These are phyloP conservation scores for Acidiella bohemica DNA, from an alignment of 495 filamentous ascomycete genomes.

Conservation along the genomic window DNA sequence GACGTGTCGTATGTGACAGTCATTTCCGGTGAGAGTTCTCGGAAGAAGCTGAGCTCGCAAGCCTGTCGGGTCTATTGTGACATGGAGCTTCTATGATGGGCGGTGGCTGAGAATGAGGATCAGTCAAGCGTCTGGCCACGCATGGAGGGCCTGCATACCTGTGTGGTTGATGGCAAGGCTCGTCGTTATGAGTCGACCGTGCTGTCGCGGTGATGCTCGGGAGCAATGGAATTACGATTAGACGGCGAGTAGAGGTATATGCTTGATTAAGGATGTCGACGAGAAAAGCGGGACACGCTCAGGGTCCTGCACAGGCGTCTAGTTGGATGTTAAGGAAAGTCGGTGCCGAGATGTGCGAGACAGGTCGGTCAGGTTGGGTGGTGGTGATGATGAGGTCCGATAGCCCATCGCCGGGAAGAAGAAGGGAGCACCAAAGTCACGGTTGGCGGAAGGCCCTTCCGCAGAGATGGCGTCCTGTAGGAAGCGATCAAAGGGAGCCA, in stretches of 20 bases:
- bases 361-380: conserved; percentile 5
- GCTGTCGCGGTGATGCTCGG: not conserved
- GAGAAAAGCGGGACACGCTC: conserved; percentile 1
- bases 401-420: conserved; percentile 1
- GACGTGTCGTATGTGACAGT: conserved; percentile 27
- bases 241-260: conserved; percentile 1
- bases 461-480: conserved; percentile 10
- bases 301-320: conserved; percentile 19
- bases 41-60: conserved; percentile 2
- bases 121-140: no score
- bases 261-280: conserved; percentile 2
- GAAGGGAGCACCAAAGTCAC: conserved; percentile 8
- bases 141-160: no score
- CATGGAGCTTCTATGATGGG: no score
- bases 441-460: conserved; percentile 13
- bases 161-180: no score
- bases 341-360: conserved; percentile 4
- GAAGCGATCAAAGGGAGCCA: conserved; percentile 17
- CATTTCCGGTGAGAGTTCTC: conserved; percentile 14
- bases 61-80: no score
- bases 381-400: not conserved
- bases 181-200: no score
- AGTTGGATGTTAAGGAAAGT: conserved; percentile 19
- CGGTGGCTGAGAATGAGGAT: no score
- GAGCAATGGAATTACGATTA: conserved; percentile 17